Percentiles rank a stretch among this genome's conserved stretches.
Evolutionary conservation across 179 eudicot species (phyloP).

Genomic region (Corrigiola litoralis): DNA sequence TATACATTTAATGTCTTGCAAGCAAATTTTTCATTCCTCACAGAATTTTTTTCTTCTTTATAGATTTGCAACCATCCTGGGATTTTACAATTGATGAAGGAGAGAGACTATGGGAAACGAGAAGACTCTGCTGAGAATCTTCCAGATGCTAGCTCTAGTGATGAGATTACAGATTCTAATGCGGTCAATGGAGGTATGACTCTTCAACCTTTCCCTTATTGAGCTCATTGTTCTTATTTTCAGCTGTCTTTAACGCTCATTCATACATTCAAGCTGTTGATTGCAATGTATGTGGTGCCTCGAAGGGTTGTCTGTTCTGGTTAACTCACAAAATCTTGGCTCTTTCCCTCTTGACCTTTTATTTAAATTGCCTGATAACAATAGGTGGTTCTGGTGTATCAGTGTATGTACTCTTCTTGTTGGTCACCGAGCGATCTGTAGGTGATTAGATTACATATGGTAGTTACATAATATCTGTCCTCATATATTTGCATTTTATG

Average conservation of each 20-base stretch:
- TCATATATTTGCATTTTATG: too few species aligned
- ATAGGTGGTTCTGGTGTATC: neutral
- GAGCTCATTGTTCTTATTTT: neutral
- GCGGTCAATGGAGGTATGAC: conserved; percentile 64
- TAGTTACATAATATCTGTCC: too few species aligned
- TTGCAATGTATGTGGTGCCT: neutral
- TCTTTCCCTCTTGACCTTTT: neutral
- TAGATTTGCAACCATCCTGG: conserved; percentile 99
- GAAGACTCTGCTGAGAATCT: conserved; percentile 54
- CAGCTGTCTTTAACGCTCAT: neutral
- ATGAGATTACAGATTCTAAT: conserved; percentile 67
- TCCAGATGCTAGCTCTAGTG: conserved; percentile 75
- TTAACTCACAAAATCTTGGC: neutral
- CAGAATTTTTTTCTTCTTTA: conserved; percentile 11
- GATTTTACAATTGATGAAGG: conserved; percentile 77
- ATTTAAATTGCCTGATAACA: neutral
- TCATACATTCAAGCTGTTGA: neutral
- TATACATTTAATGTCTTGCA: neutral
- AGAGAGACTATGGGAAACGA: conserved; percentile 49
- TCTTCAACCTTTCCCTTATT: neutral
- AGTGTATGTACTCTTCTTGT: neutral
- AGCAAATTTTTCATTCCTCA: neutral
- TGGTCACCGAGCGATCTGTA: too few species aligned
- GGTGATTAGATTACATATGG: too few species aligned
- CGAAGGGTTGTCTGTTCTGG: neutral